phyloP scores from a whole-genome alignment of 768 basidiomycete genomes.

The Rhizopogon sp. region DNA sequence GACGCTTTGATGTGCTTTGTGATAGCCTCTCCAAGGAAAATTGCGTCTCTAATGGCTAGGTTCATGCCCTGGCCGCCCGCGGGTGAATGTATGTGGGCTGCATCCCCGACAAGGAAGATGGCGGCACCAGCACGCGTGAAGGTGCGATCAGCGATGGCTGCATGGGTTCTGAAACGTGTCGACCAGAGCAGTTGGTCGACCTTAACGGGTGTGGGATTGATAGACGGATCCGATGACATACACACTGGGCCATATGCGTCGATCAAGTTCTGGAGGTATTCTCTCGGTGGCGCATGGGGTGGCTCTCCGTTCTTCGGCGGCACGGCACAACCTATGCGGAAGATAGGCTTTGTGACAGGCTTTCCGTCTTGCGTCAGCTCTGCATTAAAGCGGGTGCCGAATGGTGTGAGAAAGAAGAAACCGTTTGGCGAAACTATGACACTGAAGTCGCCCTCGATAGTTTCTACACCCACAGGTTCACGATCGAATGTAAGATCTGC shows the following conservation, averaged over 20 bases:
- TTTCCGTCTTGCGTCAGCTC: not conserved
- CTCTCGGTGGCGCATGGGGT: conserved; percentile 13
- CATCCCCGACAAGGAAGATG: conserved; percentile 30
- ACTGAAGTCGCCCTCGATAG: conserved; percentile 8
- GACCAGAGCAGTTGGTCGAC: conserved; percentile 35
- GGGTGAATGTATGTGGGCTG: conserved; percentile 51
- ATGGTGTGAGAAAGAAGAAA: conserved; percentile 27
- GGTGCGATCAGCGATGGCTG: conserved; percentile 34
- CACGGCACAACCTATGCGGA: conserved; percentile 34
- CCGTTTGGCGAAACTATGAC: conserved; percentile 19
- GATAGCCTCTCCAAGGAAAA: conserved; percentile 39
- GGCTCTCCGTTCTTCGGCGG: conserved; percentile 24
- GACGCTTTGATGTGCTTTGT: conserved; percentile 25
- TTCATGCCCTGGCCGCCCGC: conserved; percentile 59
- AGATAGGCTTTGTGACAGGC: conserved; percentile 12
- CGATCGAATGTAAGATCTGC: conserved; percentile 41
- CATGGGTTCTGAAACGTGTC: conserved; percentile 36
- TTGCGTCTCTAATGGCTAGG: conserved; percentile 47
- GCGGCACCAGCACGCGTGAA: conserved; percentile 21
- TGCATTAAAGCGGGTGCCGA: conserved; percentile 15
- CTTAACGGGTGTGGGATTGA: conserved; percentile 20
- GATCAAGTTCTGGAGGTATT: not conserved
- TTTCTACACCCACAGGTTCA: conserved; percentile 10
- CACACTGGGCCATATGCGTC: not conserved
- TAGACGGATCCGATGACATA: not conserved